phyloP scores from a whole-genome alignment of 176 grass and related monocot species.

The Eleusine indica region DNA sequence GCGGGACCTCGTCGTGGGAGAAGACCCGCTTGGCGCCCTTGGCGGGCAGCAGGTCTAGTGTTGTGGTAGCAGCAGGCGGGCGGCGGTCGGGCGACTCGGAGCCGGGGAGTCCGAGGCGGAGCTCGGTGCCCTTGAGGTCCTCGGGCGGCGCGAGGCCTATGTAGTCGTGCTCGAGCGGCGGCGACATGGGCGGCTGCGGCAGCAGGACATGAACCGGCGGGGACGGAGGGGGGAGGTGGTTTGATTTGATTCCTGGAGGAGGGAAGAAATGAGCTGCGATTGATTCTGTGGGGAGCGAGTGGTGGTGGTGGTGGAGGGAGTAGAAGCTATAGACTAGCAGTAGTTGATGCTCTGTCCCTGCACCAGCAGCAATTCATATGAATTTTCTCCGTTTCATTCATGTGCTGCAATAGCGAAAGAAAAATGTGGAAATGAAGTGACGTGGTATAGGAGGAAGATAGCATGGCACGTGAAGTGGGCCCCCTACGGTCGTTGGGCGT shows the following conservation, averaged over 20 bases:
- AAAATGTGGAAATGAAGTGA: background rate
- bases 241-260: conserved; percentile 36
- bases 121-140: conserved; percentile 85
- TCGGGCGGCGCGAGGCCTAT: conserved; percentile 77
- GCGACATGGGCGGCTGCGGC: conserved; percentile 67
- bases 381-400: background rate
- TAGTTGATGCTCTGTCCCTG: background rate
- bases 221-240: conserved; percentile 4
- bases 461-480: too few relatives aligned
- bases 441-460: background rate
- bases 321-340: background rate
- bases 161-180: conserved; percentile 84
- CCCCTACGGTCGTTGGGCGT: too few relatives aligned
- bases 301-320: background rate
- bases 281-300: background rate
- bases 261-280: conserved; percentile 10
- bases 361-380: too few relatives aligned
- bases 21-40: conserved; percentile 88
- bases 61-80: conserved; percentile 33
- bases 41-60: conserved; percentile 74
- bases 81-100: conserved; percentile 58
- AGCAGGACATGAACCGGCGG: conserved; percentile 61
- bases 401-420: background rate
- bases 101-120: conserved; percentile 80
- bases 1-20: conserved; percentile 61